Conservation (phyloP, 2,329 filamentous ascomycete genomes). For the Verticillium albo-atrum region DNA sequence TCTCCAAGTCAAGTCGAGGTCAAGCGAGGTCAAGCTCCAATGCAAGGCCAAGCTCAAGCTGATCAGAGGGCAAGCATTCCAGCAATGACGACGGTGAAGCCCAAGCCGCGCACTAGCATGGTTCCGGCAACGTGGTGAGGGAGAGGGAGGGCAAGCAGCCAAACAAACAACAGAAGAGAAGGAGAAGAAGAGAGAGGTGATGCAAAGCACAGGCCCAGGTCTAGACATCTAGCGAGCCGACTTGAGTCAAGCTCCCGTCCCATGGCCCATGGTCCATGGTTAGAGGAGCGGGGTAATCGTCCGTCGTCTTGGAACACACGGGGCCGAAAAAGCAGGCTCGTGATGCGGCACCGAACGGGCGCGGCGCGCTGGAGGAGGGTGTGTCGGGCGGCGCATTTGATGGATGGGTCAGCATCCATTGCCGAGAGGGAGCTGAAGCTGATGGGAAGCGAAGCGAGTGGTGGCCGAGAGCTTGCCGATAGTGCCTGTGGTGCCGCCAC, state of each 20-base stretch:
- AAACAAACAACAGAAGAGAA: neutral
- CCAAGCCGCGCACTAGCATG: neutral
- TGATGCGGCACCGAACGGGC: neutral
- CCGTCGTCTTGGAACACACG: neutral
- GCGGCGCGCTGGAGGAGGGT: neutral
- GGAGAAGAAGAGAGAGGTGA: too few species aligned
- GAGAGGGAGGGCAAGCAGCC: neutral
- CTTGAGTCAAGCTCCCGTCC: neutral
- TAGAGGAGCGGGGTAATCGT: too few species aligned
- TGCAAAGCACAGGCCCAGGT: neutral
- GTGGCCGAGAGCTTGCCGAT: neutral
- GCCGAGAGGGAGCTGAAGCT: neutral
- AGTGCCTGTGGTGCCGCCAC: too few species aligned
- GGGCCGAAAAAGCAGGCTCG: neutral
- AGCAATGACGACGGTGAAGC: neutral
- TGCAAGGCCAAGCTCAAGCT: neutral
- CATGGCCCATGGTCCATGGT: too few species aligned
- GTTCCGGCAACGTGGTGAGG: neutral
- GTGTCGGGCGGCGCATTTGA: neutral
- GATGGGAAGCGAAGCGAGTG: neutral
- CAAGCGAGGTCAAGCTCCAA: neutral
- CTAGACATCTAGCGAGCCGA: neutral
- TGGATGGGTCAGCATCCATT: neutral
- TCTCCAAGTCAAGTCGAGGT: neutral
- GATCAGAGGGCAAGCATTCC: neutral